Conservation (phyloP, 2,329 filamentous ascomycete genomes). For the Calonectria crousiana region DNA sequence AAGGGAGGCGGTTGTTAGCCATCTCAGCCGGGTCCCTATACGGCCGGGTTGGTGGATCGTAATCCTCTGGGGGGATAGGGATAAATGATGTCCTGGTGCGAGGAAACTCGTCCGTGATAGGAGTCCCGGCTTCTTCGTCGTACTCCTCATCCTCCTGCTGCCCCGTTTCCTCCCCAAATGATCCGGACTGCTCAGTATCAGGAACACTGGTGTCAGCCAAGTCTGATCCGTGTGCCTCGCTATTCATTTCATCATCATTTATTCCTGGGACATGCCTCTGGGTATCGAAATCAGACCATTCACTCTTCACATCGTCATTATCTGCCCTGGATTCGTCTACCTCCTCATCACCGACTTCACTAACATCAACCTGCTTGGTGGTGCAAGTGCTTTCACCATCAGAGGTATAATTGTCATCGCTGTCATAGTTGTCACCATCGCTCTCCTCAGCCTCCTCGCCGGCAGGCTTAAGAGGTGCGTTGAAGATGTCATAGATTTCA, state of each 20-base stretch:
- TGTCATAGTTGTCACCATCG: conserved; percentile 78
- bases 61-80: conserved; percentile 87
- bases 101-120: conserved; percentile 54
- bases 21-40: conserved; percentile 84
- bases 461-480: conserved; percentile 71
- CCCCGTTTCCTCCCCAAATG: conserved; percentile 17
- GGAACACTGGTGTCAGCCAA: conserved; percentile 52
- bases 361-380: conserved; percentile 72
- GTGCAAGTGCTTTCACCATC: conserved; percentile 87
- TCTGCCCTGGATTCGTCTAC: conserved; percentile 56
- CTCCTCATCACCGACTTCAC: conserved; percentile 60
- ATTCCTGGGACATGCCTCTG: conserved; percentile 75
- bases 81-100: conserved; percentile 77
- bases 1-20: conserved; percentile 92
- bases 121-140: conserved; percentile 56
- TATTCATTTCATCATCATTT: conserved; percentile 48
- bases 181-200: conserved; percentile 39
- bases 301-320: conserved; percentile 71
- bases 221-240: conserved; percentile 54
- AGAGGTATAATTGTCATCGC: conserved; percentile 83
- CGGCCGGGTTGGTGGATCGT: conserved; percentile 81
- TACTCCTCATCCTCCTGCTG: conserved; percentile 46
- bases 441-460: conserved; percentile 53
- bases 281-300: conserved; percentile 90
- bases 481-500: conserved; percentile 98